Percentiles rank a stretch among this genome's conserved stretches.
phyloP scores from a whole-genome alignment of 2,329 filamentous ascomycete genomes.

The Simplicillium sp. region DNA sequence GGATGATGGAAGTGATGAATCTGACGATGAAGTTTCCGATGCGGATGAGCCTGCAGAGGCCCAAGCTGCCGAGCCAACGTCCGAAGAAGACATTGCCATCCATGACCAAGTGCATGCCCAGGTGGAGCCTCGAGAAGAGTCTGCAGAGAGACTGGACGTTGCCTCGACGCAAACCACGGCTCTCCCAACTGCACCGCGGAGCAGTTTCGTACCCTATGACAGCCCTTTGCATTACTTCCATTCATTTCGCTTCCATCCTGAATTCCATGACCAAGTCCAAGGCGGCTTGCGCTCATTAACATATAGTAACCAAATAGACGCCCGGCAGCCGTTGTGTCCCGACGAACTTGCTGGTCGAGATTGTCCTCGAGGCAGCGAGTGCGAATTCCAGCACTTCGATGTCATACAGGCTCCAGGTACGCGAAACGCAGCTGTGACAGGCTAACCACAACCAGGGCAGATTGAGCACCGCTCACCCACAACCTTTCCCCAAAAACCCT shows the following conservation, averaged over 20 bases:
- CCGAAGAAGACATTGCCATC: neutral
- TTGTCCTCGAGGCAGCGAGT: constrained; percentile 63
- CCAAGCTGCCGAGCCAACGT: constrained; percentile 11
- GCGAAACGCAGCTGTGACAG: constrained; percentile 5
- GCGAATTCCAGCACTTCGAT: constrained; percentile 69
- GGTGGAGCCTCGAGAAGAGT: too few species aligned
- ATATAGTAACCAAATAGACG: constrained; percentile 85
- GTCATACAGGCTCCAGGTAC: constrained; percentile 27
- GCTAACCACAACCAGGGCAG: too few species aligned
- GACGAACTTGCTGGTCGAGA: constrained; percentile 60
- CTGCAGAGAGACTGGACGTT: neutral
- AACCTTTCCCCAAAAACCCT: constrained; percentile 11
- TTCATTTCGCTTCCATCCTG: constrained; percentile 82
- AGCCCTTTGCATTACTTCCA: constrained; percentile 77
- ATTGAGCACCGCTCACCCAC: too few species aligned
- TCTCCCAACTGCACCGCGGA: neutral
- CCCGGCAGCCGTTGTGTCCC: constrained; percentile 63
- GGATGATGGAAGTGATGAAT: constrained; percentile 10
- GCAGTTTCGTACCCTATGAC: constrained; percentile 53
- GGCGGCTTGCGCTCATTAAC: constrained; percentile 83
- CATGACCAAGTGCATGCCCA: too few species aligned
- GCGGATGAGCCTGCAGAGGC: constrained; percentile 46
- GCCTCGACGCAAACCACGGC: neutral
- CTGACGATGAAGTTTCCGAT: constrained; percentile 27
- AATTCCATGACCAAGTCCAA: constrained; percentile 57